Conservation (phyloP, 768 basidiomycete species). For the Tulasnella calospora region DNA sequence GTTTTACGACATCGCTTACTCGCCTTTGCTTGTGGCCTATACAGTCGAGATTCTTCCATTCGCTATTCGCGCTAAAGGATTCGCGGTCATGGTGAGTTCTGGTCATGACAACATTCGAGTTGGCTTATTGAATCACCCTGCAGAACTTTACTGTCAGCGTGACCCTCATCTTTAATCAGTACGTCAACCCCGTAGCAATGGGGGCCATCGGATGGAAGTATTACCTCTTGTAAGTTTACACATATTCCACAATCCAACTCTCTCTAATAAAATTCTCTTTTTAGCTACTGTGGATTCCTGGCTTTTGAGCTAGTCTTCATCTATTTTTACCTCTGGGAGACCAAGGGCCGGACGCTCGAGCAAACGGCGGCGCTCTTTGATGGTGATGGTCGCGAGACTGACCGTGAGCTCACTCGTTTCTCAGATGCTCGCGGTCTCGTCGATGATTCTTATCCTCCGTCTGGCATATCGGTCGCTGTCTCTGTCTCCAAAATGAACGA, state of each 20-base stretch:
- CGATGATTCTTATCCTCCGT: constrained; percentile 6
- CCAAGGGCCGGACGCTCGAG: constrained; percentile 63
- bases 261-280: background rate
- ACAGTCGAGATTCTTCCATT: constrained; percentile 77
- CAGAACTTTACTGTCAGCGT: constrained; percentile 52
- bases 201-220: constrained; percentile 44
- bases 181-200: constrained; percentile 73
- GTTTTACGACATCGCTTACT: constrained; percentile 65
- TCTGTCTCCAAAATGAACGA: background rate
- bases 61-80: constrained; percentile 72
- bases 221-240: constrained; percentile 20
- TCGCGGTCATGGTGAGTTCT: constrained; percentile 60
- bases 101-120: background rate
- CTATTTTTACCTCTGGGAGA: constrained; percentile 46
- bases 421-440: constrained; percentile 1
- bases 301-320: constrained; percentile 57
- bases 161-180: constrained; percentile 71
- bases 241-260: background rate
- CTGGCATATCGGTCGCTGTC: background rate
- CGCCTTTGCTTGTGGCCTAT: constrained; percentile 54
- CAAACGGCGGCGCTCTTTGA: constrained; percentile 72
- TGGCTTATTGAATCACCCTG: background rate
- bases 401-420: constrained; percentile 43
- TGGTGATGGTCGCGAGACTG: constrained; percentile 42
- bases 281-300: constrained; percentile 56